A percentile compares a stretch with the other conserved stretches of the same genome.
Conservation (phyloP, 2,329 filamentous ascomycete species). For the Uncinocarpus reesii region DNA sequence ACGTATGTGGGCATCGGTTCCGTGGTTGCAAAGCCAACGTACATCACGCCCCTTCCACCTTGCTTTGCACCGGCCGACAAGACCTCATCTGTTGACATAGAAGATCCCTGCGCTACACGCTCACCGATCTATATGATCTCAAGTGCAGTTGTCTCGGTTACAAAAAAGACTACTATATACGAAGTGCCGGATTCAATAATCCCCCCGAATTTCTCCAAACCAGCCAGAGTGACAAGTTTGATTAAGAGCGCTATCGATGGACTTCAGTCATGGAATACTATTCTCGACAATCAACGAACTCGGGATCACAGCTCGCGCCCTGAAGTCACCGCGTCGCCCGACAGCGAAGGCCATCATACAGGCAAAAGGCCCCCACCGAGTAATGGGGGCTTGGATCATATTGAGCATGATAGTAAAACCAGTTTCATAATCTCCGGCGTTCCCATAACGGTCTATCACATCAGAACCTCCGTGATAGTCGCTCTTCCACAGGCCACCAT, state of each 20-base stretch:
- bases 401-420: slow-evolving; percentile 1
- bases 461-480: neutral
- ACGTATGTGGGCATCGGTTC: slow-evolving; percentile 4
- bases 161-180: slow-evolving; percentile 15
- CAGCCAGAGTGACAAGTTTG: neutral
- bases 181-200: neutral
- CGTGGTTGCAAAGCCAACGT: neutral
- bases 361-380: neutral
- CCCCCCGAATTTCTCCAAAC: slow-evolving; percentile 7
- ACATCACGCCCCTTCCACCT: slow-evolving; percentile 13
- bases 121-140: neutral
- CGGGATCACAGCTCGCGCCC: neutral
- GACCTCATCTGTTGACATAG: too few relatives aligned
- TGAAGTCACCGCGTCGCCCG: neutral
- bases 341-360: neutral
- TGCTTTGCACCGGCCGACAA: slow-evolving; percentile 10
- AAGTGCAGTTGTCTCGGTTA: slow-evolving; percentile 9
- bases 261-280: neutral
- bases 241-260: neutral
- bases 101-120: neutral
- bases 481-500: slow-evolving; percentile 3
- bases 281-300: neutral
- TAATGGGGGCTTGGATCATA: neutral
- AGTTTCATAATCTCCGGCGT: slow-evolving; percentile 9
- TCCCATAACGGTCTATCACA: slow-evolving; percentile 8